A percentile compares a stretch with the other conserved stretches of the same genome.
These are phyloP conservation scores for Adansonia madagascariensis DNA, from an alignment of 441 rosid species.

Conservation along the genomic window DNA sequence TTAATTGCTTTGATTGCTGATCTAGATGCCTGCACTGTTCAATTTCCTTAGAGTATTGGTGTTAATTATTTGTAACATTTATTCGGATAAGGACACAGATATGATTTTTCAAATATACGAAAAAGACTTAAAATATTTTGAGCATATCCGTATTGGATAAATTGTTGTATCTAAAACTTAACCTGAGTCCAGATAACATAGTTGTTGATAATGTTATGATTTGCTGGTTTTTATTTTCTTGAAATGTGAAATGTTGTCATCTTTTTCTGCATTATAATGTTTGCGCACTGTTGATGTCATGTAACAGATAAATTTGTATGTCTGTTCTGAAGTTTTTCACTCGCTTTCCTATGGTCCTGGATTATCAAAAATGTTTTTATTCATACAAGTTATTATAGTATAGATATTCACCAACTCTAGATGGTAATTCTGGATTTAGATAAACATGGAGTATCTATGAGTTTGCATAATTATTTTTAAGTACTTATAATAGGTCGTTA, in stretches of 20 bases:
- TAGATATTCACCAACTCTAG: neutral
- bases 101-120: too few species aligned
- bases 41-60: too few species aligned
- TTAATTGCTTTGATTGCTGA: neutral
- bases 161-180: too few species aligned
- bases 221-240: neutral
- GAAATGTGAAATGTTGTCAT: neutral
- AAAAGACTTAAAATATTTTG: too few species aligned
- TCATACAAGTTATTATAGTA: neutral
- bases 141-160: too few species aligned
- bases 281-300: neutral
- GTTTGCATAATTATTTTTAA: neutral
- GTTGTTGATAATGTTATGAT: neutral
- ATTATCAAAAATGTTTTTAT: neutral
- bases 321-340: neutral
- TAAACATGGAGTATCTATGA: neutral
- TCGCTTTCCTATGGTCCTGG: neutral
- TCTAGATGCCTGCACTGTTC: too few species aligned
- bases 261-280: neutral
- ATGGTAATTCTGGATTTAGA: neutral
- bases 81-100: too few species aligned
- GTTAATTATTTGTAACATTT: too few species aligned
- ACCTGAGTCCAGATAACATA: too few species aligned
- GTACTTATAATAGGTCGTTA: neutral
- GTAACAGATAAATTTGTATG: neutral